Percentiles rank a stretch among this genome's conserved stretches.
These are phyloP conservation scores for Malassezia japonica DNA, from an alignment of 1,284 basidiomycete species.

Conservation along the genomic window DNA sequence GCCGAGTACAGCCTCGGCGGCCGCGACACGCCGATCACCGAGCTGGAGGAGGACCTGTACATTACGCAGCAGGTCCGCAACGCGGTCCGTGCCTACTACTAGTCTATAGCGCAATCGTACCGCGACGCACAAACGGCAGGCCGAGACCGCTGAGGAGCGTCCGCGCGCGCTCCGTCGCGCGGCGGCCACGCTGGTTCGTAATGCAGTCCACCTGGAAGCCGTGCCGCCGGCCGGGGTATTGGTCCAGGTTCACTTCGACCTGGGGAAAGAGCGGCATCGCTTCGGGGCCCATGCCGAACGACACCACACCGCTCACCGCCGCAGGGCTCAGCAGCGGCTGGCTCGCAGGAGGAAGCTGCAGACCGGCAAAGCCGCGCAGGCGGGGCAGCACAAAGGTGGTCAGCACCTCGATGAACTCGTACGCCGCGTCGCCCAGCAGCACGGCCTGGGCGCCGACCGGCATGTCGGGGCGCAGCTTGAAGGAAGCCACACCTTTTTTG, in stretches of 20 bases:
- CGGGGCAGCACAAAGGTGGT: constrained; percentile 90
- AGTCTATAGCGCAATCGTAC: constrained; percentile 15
- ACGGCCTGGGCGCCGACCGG: constrained; percentile 83
- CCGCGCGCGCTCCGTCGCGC: constrained; percentile 40
- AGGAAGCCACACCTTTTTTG: constrained; percentile 70
- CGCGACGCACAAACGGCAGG: constrained; percentile 41
- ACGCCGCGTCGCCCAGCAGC: constrained; percentile 79
- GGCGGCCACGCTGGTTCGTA: constrained; percentile 42
- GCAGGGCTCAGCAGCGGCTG: constrained; percentile 52
- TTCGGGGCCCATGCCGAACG: constrained; percentile 70
- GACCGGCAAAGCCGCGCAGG: constrained; percentile 76
- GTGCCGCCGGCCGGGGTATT: constrained; percentile 38
- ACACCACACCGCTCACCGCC: constrained; percentile 74
- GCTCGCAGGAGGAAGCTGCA: constrained; percentile 58
- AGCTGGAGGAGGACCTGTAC: constrained; percentile 41
- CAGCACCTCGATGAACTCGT: constrained; percentile 78
- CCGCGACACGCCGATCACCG: constrained; percentile 21
- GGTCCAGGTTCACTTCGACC: constrained; percentile 46
- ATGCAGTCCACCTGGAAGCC: constrained; percentile 46
- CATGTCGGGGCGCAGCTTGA: constrained; percentile 69
- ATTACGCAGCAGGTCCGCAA: constrained; percentile 35
- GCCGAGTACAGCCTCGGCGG: constrained; percentile 22
- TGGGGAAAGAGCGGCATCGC: constrained; percentile 82
- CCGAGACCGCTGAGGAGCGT: constrained; percentile 39
- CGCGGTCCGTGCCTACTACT: constrained; percentile 19